A percentile compares a stretch with the other conserved stretches of the same genome.
phyloP scores from a whole-genome alignment of 1,284 basidiomycete genomes.

The Pseudozyma pruni region DNA sequence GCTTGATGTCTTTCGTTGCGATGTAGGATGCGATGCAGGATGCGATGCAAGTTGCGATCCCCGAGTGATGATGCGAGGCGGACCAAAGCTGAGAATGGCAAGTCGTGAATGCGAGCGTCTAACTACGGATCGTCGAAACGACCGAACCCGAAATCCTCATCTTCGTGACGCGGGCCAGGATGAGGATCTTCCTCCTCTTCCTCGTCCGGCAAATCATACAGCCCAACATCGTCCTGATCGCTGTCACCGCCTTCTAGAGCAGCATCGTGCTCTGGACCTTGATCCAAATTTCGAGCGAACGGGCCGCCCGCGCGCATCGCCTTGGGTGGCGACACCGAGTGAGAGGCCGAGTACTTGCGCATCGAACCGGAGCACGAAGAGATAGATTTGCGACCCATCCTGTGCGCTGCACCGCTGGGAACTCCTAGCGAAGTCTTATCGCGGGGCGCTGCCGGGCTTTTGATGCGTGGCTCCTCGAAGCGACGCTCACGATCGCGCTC shows the following conservation, averaged over 20 bases:
- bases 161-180: slow-evolving; percentile 35
- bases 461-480: slow-evolving; percentile 27
- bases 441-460: slow-evolving; percentile 14
- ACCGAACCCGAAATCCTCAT: slow-evolving; percentile 34
- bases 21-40: too few relatives aligned
- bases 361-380: slow-evolving; percentile 44
- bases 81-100: too few relatives aligned
- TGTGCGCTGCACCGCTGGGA: slow-evolving; percentile 45
- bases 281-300: slow-evolving; percentile 32
- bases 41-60: too few relatives aligned
- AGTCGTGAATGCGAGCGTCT: not conserved
- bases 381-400: slow-evolving; percentile 44
- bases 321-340: slow-evolving; percentile 36
- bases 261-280: slow-evolving; percentile 36
- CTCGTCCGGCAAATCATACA: slow-evolving; percentile 16
- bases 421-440: slow-evolving; percentile 35
- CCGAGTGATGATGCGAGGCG: too few relatives aligned
- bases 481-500: slow-evolving; percentile 42
- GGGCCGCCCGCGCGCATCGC: slow-evolving; percentile 27
- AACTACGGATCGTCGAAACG: slow-evolving; percentile 22
- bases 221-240: slow-evolving; percentile 28
- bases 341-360: slow-evolving; percentile 36
- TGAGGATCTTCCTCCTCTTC: slow-evolving; percentile 32
- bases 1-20: too few relatives aligned
- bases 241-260: slow-evolving; percentile 36